These are phyloP conservation scores for Nissolia schottii DNA, from an alignment of 306 rosid species.

Conservation along the genomic window DNA sequence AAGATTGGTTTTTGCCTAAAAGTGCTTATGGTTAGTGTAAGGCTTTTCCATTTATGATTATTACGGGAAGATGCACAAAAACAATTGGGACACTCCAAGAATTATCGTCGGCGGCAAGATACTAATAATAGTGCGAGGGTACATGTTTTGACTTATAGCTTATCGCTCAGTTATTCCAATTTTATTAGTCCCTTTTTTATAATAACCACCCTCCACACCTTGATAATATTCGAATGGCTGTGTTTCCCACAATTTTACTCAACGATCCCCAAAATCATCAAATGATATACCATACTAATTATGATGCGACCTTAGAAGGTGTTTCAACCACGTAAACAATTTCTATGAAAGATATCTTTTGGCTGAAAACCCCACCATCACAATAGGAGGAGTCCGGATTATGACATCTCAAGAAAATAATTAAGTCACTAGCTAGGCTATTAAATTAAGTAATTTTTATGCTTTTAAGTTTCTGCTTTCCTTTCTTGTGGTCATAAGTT, in stretches of 20 bases:
- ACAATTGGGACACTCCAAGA: not conserved
- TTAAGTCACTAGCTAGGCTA: not conserved
- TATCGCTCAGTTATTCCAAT: not conserved
- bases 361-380: not conserved
- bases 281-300: not conserved
- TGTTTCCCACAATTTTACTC: not conserved
- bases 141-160: not conserved
- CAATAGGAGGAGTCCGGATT: not conserved
- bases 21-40: not conserved
- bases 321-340: not conserved
- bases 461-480: too few species aligned
- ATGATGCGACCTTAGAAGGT: not conserved
- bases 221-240: not conserved
- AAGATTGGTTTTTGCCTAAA: not conserved
- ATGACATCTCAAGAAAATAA: not conserved
- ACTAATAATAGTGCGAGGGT: not conserved
- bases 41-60: not conserved
- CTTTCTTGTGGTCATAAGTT: not conserved
- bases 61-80: not conserved
- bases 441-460: not conserved
- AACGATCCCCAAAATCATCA: not conserved
- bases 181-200: not conserved
- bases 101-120: not conserved
- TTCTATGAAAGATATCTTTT: too few species aligned
- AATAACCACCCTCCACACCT: not conserved